Evolutionary conservation across 1,284 basidiomycete species (phyloP), one percentile per base, ranked within the genome.

Genomic region (Rhizoctonia solani): DNA sequence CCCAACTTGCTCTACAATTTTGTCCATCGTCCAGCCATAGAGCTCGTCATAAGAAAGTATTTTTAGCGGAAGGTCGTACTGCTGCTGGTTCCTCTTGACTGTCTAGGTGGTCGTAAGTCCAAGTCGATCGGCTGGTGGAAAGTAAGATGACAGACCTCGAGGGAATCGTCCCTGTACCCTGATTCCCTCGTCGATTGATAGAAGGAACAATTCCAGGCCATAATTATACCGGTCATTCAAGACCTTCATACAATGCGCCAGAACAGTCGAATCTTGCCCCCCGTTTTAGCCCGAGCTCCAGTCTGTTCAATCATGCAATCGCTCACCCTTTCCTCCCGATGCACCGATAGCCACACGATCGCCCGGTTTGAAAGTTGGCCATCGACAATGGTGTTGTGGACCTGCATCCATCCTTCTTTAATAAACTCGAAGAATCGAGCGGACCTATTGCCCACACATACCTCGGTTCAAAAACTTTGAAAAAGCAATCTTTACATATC

Each of bases 21-120:
- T 84, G 75, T 99, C 96, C 96, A 99, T 99, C 0, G 96, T 99
- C 97, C 97, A 99, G 13, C 96, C 96, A 72, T 99, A 99, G 4
- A 99, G 83, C 73, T 98, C 95, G 69, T 93, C 87, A 73, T 99
- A 99, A 0, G 92, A 93, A 13, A 99, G 82, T 69, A 99, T 97
- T 80, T 96, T 98, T 54, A 99, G 85, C 0, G 97, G 95, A 74
- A 99, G 89, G 52, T 88, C 85, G 74, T 99, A 99, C 78, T 99
- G 95, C 69, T 90, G 83, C 74, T 97, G 93, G 77, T 99, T 99
- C 50, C 95, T 86, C 78, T 99, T 98, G 54, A 99, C 97, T 0
- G 97, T 98, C 92, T 96, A 74, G 32, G 13, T 37, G 29, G 16
- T 13, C n/a, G 11, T 44, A 44, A 16, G 23, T 14, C 13, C 19